Conservation (phyloP, 306 rosid genomes). For the Cajanus cajan region DNA sequence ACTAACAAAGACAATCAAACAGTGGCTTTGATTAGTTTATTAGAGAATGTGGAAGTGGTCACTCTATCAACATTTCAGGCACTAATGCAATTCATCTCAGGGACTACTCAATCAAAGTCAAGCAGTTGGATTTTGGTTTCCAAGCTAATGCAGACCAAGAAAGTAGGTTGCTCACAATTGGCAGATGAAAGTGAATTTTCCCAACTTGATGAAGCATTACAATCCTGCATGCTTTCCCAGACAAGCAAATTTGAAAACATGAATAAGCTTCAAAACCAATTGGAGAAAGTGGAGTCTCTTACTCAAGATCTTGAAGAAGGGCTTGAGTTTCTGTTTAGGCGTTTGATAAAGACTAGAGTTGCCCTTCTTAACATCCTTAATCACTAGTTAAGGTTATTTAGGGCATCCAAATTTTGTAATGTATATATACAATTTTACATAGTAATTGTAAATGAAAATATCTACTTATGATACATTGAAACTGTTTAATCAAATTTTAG, state of each 20-base stretch:
- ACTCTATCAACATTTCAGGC: conserved; percentile 24
- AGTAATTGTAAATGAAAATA: too few species aligned
- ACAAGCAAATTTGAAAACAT: conserved; percentile 7
- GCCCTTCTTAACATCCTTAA: conserved; percentile 36
- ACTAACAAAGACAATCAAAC: too few species aligned
- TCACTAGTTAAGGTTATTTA: background rate
- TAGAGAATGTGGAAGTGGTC: conserved; percentile 13
- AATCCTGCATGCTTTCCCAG: background rate
- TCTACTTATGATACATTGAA: too few species aligned
- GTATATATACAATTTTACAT: background rate
- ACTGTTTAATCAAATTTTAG: too few species aligned
- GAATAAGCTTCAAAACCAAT: conserved; percentile 17
- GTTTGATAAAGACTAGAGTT: conserved; percentile 33
- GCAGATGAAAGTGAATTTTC: conserved; percentile 25
- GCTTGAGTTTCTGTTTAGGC: conserved; percentile 29
- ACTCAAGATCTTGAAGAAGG: conserved; percentile 33
- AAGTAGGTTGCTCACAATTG: background rate
- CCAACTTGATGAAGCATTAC: conserved; percentile 26
- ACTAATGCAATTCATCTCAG: conserved; percentile 13
- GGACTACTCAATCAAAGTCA: conserved; percentile 21
- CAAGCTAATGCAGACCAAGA: conserved; percentile 26
- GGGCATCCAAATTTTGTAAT: background rate
- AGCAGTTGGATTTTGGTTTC: conserved; percentile 34
- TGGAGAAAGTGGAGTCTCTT: conserved; percentile 24
- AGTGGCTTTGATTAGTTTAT: background rate